A percentile compares a stretch with the other conserved stretches of the same genome.
Conservation (phyloP, 306 rosid genomes). For the Vachellia pachyceras region DNA sequence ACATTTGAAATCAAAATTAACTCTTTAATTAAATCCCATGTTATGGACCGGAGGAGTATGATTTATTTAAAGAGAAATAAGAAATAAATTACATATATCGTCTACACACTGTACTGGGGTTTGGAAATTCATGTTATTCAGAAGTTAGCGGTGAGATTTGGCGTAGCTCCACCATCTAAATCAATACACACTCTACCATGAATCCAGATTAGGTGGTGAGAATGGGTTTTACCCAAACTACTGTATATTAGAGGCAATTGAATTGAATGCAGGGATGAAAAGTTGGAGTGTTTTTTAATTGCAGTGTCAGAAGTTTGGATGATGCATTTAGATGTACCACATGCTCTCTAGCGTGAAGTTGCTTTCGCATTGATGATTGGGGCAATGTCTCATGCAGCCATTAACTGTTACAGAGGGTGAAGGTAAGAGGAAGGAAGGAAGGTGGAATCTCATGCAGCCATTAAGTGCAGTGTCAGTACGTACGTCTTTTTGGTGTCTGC, state of each 20-base stretch:
- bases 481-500: background rate
- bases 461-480: background rate
- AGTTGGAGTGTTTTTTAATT: constrained; percentile 35
- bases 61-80: too few species aligned
- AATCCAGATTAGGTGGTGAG: background rate
- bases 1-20: too few species aligned
- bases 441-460: background rate
- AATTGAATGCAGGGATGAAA: constrained; percentile 35
- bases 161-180: background rate
- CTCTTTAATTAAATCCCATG: too few species aligned
- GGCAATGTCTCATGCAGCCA: constrained; percentile 12
- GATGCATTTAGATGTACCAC: constrained; percentile 36
- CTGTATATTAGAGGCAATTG: background rate
- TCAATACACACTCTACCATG: background rate
- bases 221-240: too few species aligned
- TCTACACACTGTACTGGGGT: background rate
- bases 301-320: constrained; percentile 35
- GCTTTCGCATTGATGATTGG: constrained; percentile 40
- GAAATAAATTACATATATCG: too few species aligned
- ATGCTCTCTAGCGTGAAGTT: constrained; percentile 37
- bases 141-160: background rate
- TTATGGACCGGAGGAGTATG: too few species aligned
- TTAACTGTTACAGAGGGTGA: background rate
- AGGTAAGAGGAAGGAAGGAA: background rate
- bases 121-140: background rate